These are phyloP conservation scores for Lasiosphaeris hirsuta DNA, from an alignment of 495 filamentous ascomycete genomes.

Conservation along the genomic window DNA sequence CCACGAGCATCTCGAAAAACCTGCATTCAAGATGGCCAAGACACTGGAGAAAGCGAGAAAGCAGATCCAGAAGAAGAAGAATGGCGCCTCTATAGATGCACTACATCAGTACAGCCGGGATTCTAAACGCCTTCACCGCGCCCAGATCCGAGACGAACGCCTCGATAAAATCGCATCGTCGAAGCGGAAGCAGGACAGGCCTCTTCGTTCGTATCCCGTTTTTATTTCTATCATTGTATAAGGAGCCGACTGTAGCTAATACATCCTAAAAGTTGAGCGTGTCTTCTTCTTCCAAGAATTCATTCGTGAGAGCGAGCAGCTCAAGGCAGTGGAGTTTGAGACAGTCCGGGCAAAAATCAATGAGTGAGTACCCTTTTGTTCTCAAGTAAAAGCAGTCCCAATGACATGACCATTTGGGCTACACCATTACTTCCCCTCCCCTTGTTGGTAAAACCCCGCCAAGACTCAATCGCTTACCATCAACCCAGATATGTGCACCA, in stretches of 20 bases:
- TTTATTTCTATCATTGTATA: neutral
- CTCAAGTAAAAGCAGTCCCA: no score
- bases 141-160: slow-evolving; percentile 71
- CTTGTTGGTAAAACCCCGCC: no score
- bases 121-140: slow-evolving; percentile 67
- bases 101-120: slow-evolving; percentile 84
- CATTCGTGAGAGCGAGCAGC: slow-evolving; percentile 47
- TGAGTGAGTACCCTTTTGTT: slow-evolving; percentile 43
- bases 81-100: slow-evolving; percentile 53
- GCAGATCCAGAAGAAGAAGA: slow-evolving; percentile 75
- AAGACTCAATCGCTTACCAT: neutral
- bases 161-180: slow-evolving; percentile 61
- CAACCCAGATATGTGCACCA: slow-evolving; percentile 67
- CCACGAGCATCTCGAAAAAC: slow-evolving; percentile 7
- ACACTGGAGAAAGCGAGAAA: slow-evolving; percentile 77
- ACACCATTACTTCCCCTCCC: no score
- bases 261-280: slow-evolving; percentile 56
- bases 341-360: slow-evolving; percentile 61
- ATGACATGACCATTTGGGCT: no score
- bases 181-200: slow-evolving; percentile 63
- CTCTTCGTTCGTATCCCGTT: slow-evolving; percentile 52
- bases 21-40: slow-evolving; percentile 61
- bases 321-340: slow-evolving; percentile 52
- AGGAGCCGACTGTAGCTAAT: neutral
- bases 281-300: slow-evolving; percentile 68